Conservation (phyloP, 257 asterid species). For the Plectranthus barbatus region DNA sequence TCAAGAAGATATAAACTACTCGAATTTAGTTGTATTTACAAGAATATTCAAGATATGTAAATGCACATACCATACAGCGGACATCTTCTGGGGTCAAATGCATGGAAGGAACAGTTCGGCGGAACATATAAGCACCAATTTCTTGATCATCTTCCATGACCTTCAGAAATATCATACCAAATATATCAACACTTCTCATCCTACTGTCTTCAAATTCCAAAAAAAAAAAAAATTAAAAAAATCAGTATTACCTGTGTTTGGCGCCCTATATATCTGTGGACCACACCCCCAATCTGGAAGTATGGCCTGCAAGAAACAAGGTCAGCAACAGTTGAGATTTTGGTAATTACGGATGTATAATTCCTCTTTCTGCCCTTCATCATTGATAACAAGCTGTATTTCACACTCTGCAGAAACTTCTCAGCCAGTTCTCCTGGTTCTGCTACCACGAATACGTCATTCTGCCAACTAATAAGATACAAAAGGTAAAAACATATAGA, state of each 20-base stretch:
- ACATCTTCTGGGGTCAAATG: slow-evolving; percentile 87
- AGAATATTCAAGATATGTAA: not conserved
- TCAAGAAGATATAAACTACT: too few relatives aligned
- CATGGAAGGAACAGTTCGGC: slow-evolving; percentile 92
- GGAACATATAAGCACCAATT: slow-evolving; percentile 97
- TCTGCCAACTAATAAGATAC: slow-evolving; percentile 69
- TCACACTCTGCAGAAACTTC: slow-evolving; percentile 79
- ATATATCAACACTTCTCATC: slow-evolving; percentile 8
- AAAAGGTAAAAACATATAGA: slow-evolving; percentile 11
- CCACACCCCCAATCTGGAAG: slow-evolving; percentile 96
- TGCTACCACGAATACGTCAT: slow-evolving; percentile 97
- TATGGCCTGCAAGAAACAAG: slow-evolving; percentile 79
- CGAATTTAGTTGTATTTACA: too few relatives aligned
- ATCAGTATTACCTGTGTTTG: slow-evolving; percentile 85
- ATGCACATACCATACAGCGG: slow-evolving; percentile 74
- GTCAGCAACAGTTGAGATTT: slow-evolving; percentile 70
- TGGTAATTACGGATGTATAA: slow-evolving; percentile 54
- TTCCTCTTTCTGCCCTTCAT: slow-evolving; percentile 75
- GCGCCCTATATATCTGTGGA: slow-evolving; percentile 95
- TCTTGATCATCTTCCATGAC: slow-evolving; percentile 99
- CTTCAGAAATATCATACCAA: slow-evolving; percentile 34
- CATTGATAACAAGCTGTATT: slow-evolving; percentile 70
- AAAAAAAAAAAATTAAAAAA: not conserved
- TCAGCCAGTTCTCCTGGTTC: slow-evolving; percentile 98
- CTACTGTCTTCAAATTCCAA: slow-evolving; percentile 4